Evolutionary conservation across 2,329 filamentous ascomycete species (phyloP).

Genomic region (Lachnellula arida): DNA sequence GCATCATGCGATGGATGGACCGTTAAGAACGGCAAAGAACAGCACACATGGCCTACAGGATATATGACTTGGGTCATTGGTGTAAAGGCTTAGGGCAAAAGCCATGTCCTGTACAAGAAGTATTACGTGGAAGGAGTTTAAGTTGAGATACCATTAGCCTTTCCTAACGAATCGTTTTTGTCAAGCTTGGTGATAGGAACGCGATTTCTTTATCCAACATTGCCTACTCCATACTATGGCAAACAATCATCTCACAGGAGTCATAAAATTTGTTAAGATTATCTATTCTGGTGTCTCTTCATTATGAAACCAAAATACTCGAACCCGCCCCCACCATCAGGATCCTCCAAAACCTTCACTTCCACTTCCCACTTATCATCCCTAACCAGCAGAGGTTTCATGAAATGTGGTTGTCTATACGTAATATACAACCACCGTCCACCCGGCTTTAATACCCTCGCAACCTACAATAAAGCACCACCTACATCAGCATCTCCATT

Average conservation of each 20-base stretch:
- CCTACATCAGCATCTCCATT: constrained; percentile 2
- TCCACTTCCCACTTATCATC: constrained; percentile 41
- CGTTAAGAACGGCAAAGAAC: constrained; percentile 35
- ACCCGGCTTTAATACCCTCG: constrained; percentile 43
- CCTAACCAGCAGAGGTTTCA: constrained; percentile 43
- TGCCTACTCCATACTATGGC: too few species aligned
- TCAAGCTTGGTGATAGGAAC: background rate
- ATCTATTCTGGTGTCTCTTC: constrained; percentile 16
- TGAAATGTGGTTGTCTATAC: constrained; percentile 51
- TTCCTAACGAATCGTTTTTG: background rate
- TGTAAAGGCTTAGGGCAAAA: constrained; percentile 26
- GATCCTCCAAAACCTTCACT: constrained; percentile 38
- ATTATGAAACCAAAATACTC: constrained; percentile 46
- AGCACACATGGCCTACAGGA: constrained; percentile 45
- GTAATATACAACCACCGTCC: constrained; percentile 49
- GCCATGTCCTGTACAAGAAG: background rate
- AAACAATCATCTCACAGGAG: too few species aligned
- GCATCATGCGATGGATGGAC: constrained; percentile 39
- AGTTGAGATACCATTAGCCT: background rate
- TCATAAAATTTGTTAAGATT: background rate
- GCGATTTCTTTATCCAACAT: too few species aligned
- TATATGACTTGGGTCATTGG: constrained; percentile 44
- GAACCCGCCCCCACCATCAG: constrained; percentile 39
- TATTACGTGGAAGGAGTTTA: background rate
- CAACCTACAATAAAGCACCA: constrained; percentile 32